Evolutionary conservation across 2,329 filamentous ascomycete genomes (phyloP).

Genomic region (Aspergillus pseudoglaucus): DNA sequence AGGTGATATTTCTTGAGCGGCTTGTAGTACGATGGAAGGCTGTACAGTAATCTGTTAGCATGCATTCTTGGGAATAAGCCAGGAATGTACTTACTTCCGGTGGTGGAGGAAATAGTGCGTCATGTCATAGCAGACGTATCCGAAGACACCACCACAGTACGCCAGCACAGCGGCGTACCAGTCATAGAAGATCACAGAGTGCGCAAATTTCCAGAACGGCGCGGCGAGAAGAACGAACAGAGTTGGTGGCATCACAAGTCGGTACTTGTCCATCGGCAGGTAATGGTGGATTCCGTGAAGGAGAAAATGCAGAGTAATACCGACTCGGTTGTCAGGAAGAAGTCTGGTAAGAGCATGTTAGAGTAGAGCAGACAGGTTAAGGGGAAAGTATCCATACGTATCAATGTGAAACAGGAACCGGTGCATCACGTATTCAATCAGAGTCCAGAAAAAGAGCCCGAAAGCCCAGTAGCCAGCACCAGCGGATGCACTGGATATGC

Average conservation of each 20-base stretch:
- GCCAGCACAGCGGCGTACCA: constrained; percentile 75
- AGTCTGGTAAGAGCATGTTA: constrained; percentile 48
- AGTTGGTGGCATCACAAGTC: constrained; percentile 92
- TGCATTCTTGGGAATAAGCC: not conserved
- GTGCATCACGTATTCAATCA: constrained; percentile 85
- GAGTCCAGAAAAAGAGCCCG: constrained; percentile 75
- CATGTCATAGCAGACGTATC: constrained; percentile 92
- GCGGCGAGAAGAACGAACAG: constrained; percentile 76
- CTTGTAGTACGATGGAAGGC: constrained; percentile 81
- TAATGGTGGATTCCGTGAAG: constrained; percentile 98
- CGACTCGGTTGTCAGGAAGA: constrained; percentile 86
- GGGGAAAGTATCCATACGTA: constrained; percentile 52
- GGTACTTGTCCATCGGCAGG: constrained; percentile 96
- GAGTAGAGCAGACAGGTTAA: constrained; percentile 4
- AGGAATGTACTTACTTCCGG: constrained; percentile 57
- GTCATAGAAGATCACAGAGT: constrained; percentile 71
- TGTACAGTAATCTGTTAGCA: constrained; percentile 22
- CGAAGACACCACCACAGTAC: constrained; percentile 86
- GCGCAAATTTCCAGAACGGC: constrained; percentile 90
- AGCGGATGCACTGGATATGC: constrained; percentile 46
- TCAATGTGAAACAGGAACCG: constrained; percentile 92
- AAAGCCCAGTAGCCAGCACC: constrained; percentile 58
- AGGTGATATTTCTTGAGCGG: constrained; percentile 96
- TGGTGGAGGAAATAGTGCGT: constrained; percentile 99
- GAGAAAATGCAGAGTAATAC: constrained; percentile 80